Percentiles rank a stretch among this genome's conserved stretches.
Evolutionary conservation across 2,329 filamentous ascomycete species (phyloP).

Genomic region (Fusarium pininemorale): DNA sequence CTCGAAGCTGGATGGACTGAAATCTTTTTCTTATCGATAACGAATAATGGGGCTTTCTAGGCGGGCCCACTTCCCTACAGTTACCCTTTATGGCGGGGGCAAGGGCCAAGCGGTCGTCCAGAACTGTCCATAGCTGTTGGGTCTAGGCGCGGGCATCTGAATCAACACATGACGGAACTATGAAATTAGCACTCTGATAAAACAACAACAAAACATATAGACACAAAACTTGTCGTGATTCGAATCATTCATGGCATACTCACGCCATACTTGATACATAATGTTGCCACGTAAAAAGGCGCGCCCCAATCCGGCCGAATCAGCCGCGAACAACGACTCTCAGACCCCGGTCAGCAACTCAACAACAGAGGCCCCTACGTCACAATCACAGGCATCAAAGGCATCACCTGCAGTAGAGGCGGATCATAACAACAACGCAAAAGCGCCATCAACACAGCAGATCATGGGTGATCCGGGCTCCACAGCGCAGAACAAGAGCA

Average conservation of each 20-base stretch:
- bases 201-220: conserved; percentile 16
- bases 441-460: conserved; percentile 24
- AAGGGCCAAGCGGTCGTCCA: not conserved
- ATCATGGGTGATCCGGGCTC: conserved; percentile 21
- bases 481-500: conserved; percentile 7
- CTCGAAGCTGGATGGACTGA: conserved; percentile 7
- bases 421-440: conserved; percentile 22
- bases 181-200: conserved; percentile 17
- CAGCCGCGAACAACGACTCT: conserved; percentile 21
- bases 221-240: not conserved
- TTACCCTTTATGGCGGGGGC: not conserved
- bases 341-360: conserved; percentile 23
- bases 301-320: conserved; percentile 43
- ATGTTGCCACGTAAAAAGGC: conserved; percentile 50
- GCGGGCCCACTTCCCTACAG: not conserved
- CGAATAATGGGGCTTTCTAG: not conserved
- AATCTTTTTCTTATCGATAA: conserved; percentile 26
- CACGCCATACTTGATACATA: not conserved
- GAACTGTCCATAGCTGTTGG: not conserved
- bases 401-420: conserved; percentile 32
- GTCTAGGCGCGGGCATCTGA: conserved; percentile 24
- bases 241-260: conserved; percentile 9
- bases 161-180: conserved; percentile 33
- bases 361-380: conserved; percentile 38
- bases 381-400: conserved; percentile 40